Conservation (phyloP, 352 stramenopile genomes). For the Phytopythium sindhum region DNA sequence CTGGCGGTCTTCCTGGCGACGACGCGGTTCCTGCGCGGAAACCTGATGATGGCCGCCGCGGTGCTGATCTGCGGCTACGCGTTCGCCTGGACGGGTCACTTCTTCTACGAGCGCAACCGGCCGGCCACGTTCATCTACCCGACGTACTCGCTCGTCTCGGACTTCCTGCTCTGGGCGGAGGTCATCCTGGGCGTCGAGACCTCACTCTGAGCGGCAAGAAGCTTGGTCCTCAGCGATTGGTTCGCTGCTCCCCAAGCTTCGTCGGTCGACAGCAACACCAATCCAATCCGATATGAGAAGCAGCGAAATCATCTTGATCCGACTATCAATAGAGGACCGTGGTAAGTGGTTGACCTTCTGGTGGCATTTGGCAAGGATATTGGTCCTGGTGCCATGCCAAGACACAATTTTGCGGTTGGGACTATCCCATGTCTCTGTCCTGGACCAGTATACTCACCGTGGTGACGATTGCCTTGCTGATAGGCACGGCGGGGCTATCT, state of each 20-base stretch:
- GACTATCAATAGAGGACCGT: slow-evolving; percentile 1
- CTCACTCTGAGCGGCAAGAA: slow-evolving; percentile 17
- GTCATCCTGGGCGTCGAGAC: slow-evolving; percentile 32
- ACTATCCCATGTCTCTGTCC: too few species aligned
- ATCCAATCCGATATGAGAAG: neutral
- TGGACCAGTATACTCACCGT: too few species aligned
- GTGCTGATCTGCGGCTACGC: slow-evolving; percentile 38
- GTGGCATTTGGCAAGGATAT: too few species aligned
- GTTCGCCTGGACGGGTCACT: slow-evolving; percentile 68
- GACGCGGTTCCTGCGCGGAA: slow-evolving; percentile 34
- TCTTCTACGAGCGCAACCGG: slow-evolving; percentile 58
- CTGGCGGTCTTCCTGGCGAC: slow-evolving; percentile 27
- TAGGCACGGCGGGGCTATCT: too few species aligned
- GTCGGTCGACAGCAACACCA: neutral
- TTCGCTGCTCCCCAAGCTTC: too few species aligned
- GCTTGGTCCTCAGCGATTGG: too few species aligned
- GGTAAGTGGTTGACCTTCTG: too few species aligned
- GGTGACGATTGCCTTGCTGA: too few species aligned
- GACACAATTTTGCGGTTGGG: too few species aligned
- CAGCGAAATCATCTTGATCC: neutral
- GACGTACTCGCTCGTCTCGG: slow-evolving; percentile 55
- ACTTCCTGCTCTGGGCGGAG: slow-evolving; percentile 58
- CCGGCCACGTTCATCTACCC: slow-evolving; percentile 72
- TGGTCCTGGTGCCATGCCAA: too few species aligned
- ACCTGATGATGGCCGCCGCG: slow-evolving; percentile 11